Evolutionary conservation across 306 rosid genomes (phyloP), one percentile per base, ranked within the genome.

Genomic region (Trichosanthes truncata): DNA sequence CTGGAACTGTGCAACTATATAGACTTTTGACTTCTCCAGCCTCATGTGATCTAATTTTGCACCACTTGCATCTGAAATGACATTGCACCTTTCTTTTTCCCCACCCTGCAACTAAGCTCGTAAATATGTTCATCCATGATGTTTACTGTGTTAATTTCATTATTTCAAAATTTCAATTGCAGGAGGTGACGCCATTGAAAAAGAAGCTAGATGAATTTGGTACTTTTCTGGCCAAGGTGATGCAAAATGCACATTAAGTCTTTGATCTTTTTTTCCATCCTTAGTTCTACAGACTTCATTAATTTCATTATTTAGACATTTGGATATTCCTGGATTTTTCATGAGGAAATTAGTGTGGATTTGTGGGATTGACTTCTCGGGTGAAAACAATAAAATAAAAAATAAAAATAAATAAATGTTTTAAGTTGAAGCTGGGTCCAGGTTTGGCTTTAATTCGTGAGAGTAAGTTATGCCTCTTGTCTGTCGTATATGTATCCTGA

Each of bases 121-220:
- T 29, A 26, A 26, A 26, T 52, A 48, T 48, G 59, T 17, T 74
- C 60, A 17, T 13, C 33, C 45, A 20, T 49, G 43, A 25, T 9
- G 45, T 53, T 75, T 29, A 75, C 48, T 36, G 25, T 66, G 56
- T 80, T 83, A 56, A 79, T 33, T 69, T 45, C 31, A 49, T 35
- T 69, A 79, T 73, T 73, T 81, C 48, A 77, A 74, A 66, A 79
- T 78, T 78, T 78, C 83, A 71, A 52, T 85, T 90, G 81, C 90
- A 94, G 98, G 98, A 95, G 87, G 97, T 11, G 72, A 95, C 98
- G 11, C 98, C 97, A 18, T 82, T 95, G 91, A 95, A 95, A 86
- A 95, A 93, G 90, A 95, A 95, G 91, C 84, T 95, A 84, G 97
- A 95, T 4, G 98, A 93, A 55, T 95, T 95, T 81, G 98, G 98